A percentile compares a stretch with the other conserved stretches of the same genome.
Evolutionary conservation across 352 stramenopile species (phyloP).

Genomic region (Globisporangium alternatum): DNA sequence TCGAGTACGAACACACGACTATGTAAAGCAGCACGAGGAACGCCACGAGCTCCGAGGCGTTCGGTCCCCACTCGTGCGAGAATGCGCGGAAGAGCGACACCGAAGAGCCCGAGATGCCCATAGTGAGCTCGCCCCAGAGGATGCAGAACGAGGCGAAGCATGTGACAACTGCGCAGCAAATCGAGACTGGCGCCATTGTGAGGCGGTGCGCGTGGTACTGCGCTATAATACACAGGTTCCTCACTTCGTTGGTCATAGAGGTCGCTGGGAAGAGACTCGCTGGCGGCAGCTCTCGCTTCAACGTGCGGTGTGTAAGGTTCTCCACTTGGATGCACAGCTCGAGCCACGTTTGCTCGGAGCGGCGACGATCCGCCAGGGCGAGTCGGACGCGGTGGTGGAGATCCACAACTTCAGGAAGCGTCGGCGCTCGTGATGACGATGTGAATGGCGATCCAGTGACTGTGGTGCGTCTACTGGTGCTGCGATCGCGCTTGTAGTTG

Average conservation of each 20-base stretch:
- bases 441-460: constrained; percentile 6
- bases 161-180: constrained; percentile 42
- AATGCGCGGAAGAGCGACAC: constrained; percentile 27
- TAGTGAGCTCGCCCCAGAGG: constrained; percentile 66
- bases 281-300: constrained; percentile 24
- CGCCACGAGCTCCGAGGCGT: constrained; percentile 30
- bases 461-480: not conserved
- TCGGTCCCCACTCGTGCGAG: constrained; percentile 4
- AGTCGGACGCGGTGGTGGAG: constrained; percentile 48
- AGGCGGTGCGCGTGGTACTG: constrained; percentile 25
- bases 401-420: constrained; percentile 36
- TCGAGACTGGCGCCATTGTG: constrained; percentile 28
- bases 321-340: constrained; percentile 55
- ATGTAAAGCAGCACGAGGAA: constrained; percentile 58
- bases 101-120: constrained; percentile 30
- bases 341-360: constrained; percentile 57
- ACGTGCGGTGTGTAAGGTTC: constrained; percentile 23
- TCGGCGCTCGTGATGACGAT: constrained; percentile 27
- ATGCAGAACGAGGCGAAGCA: constrained; percentile 40
- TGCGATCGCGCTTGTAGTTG: constrained; percentile 19
- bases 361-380: constrained; percentile 36
- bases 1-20: constrained; percentile 53
- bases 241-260: constrained; percentile 26
- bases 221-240: constrained; percentile 22
- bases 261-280: constrained; percentile 40